Percentiles rank a stretch among this genome's conserved stretches.
These are phyloP conservation scores for Hypoxylon cercidicola DNA, from an alignment of 495 filamentous ascomycete genomes.

Conservation along the genomic window DNA sequence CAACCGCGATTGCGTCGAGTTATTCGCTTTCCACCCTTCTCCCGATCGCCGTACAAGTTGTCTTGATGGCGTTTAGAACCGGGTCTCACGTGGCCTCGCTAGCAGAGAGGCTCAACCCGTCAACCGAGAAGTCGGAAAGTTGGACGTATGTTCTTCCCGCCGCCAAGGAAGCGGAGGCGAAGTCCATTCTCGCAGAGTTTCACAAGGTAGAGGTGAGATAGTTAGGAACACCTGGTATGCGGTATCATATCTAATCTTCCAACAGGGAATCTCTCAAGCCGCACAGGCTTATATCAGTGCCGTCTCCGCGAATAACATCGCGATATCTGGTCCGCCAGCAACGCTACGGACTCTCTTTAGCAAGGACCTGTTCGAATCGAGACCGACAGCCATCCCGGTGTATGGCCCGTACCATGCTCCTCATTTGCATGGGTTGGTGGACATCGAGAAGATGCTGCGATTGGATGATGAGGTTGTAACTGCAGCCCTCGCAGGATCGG, in stretches of 20 bases:
- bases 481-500: slow-evolving; percentile 56
- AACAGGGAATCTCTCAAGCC: slow-evolving; percentile 66
- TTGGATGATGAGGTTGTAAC: slow-evolving; percentile 51
- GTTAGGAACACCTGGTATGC: not conserved
- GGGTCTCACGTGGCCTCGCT: slow-evolving; percentile 68
- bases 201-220: slow-evolving; percentile 58
- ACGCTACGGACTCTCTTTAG: slow-evolving; percentile 69
- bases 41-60: slow-evolving; percentile 72
- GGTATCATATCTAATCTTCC: slow-evolving; percentile 20
- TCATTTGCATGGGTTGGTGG: slow-evolving; percentile 71
- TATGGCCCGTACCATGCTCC: slow-evolving; percentile 84
- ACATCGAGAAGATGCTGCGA: slow-evolving; percentile 69
- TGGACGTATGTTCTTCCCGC: slow-evolving; percentile 67
- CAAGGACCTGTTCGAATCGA: slow-evolving; percentile 62
- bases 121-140: slow-evolving; percentile 59
- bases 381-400: slow-evolving; percentile 72
- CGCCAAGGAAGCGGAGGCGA: slow-evolving; percentile 55
- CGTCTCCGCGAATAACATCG: slow-evolving; percentile 72
- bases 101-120: slow-evolving; percentile 60
- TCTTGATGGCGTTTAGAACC: slow-evolving; percentile 76
- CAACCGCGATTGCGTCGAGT: slow-evolving; percentile 74
- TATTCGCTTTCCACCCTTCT: slow-evolving; percentile 75
- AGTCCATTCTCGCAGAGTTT: slow-evolving; percentile 60
- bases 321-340: slow-evolving; percentile 81
- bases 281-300: slow-evolving; percentile 79